Percentiles rank a stretch among this genome's conserved stretches.
These are phyloP conservation scores for Dryadomyces quercivorus DNA, from an alignment of 2,329 filamentous ascomycete species.

Conservation along the genomic window DNA sequence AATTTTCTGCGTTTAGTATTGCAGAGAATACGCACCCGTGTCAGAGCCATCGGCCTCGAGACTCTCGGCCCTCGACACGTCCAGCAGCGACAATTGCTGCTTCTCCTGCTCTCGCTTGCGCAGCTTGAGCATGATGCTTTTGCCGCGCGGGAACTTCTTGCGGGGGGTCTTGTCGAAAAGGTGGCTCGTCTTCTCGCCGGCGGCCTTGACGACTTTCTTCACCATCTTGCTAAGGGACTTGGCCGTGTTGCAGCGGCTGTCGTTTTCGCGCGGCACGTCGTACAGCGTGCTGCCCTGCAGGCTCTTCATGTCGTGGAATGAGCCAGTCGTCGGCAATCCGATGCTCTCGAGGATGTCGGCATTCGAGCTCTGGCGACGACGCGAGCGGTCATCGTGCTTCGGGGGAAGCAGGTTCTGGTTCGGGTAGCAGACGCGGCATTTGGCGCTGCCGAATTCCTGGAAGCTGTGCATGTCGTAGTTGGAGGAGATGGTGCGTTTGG, in stretches of 20 bases:
- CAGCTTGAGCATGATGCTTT: too few relatives aligned
- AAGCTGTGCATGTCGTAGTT: background rate
- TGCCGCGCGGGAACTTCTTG: too few relatives aligned
- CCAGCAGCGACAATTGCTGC: too few relatives aligned
- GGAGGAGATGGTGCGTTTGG: background rate
- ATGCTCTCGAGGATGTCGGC: constrained; percentile 11
- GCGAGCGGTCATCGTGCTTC: background rate
- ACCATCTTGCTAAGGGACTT: background rate
- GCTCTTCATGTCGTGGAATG: constrained; percentile 11
- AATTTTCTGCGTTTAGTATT: too few relatives aligned
- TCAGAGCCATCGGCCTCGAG: too few relatives aligned
- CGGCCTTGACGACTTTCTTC: background rate
- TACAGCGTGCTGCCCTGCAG: constrained; percentile 2
- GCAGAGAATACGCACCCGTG: too few relatives aligned
- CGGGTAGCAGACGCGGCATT: background rate
- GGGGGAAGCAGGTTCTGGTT: background rate
- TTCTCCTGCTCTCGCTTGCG: too few relatives aligned
- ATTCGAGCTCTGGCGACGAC: constrained; percentile 11
- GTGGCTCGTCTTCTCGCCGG: background rate
- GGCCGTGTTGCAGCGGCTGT: background rate
- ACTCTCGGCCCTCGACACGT: too few relatives aligned
- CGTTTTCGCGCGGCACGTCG: background rate
- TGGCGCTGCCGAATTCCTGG: background rate
- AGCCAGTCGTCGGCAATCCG: constrained; percentile 10
- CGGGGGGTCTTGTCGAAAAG: too few relatives aligned